A percentile compares a stretch with the other conserved stretches of the same genome.
phyloP scores from a whole-genome alignment of 1,284 basidiomycete species.

The Malassezia furfur region DNA sequence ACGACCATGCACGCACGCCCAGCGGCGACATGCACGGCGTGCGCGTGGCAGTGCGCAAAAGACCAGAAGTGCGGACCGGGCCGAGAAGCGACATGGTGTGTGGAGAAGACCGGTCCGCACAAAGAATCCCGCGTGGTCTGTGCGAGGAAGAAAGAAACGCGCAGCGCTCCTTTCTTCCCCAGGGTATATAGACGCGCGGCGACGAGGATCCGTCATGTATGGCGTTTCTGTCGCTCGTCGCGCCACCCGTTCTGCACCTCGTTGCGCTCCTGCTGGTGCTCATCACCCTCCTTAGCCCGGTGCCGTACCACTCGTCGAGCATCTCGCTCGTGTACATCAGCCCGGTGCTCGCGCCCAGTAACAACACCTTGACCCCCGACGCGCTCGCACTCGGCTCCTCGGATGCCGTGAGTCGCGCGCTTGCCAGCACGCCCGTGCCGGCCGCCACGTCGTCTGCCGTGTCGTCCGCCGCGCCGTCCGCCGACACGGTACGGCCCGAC shows the following conservation, averaged over 20 bases:
- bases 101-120: slow-evolving; percentile 1
- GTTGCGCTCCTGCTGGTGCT: slow-evolving; percentile 6
- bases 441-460: background rate
- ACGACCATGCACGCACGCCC: background rate
- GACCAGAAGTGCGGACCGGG: background rate
- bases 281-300: slow-evolving; percentile 15
- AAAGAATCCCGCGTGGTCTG: slow-evolving; percentile 7
- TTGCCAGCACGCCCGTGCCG: background rate
- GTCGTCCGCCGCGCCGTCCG: background rate
- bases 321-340: slow-evolving; percentile 15
- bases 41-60: slow-evolving; percentile 1
- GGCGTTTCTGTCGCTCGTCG: background rate
- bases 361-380: background rate
- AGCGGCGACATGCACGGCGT: background rate
- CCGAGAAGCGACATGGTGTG: slow-evolving; percentile 2
- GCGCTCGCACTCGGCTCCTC: background rate
- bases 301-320: slow-evolving; percentile 13
- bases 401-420: background rate
- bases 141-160: slow-evolving; percentile 7
- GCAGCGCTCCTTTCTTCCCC: background rate
- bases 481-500: background rate
- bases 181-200: slow-evolving; percentile 1
- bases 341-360: background rate
- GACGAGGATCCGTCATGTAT: background rate
- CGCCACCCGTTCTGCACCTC: slow-evolving; percentile 1